A percentile compares a stretch with the other conserved stretches of the same genome.
These are phyloP conservation scores for Candida silvicultrix DNA, from an alignment of 805 yeast species.

Conservation along the genomic window DNA sequence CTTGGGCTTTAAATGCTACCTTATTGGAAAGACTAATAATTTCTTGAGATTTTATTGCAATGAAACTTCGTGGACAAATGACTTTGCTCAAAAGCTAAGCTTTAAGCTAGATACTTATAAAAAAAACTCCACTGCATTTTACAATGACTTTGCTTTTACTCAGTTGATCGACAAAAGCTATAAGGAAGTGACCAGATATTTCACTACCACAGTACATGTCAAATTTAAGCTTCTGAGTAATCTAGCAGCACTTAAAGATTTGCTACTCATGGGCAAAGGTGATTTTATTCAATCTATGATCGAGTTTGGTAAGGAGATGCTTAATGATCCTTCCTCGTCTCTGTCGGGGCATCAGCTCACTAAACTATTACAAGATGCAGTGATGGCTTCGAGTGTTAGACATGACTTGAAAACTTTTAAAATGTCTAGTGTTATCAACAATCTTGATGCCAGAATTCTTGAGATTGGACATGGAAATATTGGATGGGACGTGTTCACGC, in stretches of 20 bases:
- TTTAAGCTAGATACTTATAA: slow-evolving; percentile 7
- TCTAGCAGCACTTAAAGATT: slow-evolving; percentile 55
- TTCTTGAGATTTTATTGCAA: slow-evolving; percentile 62
- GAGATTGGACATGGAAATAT: slow-evolving; percentile 65
- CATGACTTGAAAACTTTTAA: slow-evolving; percentile 29
- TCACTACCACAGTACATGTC: slow-evolving; percentile 42
- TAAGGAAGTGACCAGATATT: slow-evolving; percentile 43
- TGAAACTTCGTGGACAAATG: slow-evolving; percentile 59
- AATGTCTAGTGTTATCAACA: slow-evolving; percentile 35
- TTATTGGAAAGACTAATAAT: slow-evolving; percentile 66
- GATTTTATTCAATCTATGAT: slow-evolving; percentile 73
- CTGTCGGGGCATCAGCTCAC: slow-evolving; percentile 64
- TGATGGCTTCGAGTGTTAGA: slow-evolving; percentile 45
- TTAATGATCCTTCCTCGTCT: slow-evolving; percentile 56
- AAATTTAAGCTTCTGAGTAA: slow-evolving; percentile 47
- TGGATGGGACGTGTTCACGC: slow-evolving; percentile 92
- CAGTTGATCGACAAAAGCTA: slow-evolving; percentile 36
- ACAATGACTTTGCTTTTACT: slow-evolving; percentile 7
- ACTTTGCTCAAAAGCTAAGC: slow-evolving; percentile 27
- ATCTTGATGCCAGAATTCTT: slow-evolving; percentile 78
- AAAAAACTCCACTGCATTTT: slow-evolving; percentile 15
- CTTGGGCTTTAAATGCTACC: slow-evolving; percentile 41
- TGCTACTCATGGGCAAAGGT: slow-evolving; percentile 68
- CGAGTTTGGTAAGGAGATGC: slow-evolving; percentile 41
- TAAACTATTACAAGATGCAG: slow-evolving; percentile 56